Evolutionary conservation across 129 eudicot species (phyloP), one percentile per base, ranked within the genome.

Genomic region (Flaveria trinervia): DNA sequence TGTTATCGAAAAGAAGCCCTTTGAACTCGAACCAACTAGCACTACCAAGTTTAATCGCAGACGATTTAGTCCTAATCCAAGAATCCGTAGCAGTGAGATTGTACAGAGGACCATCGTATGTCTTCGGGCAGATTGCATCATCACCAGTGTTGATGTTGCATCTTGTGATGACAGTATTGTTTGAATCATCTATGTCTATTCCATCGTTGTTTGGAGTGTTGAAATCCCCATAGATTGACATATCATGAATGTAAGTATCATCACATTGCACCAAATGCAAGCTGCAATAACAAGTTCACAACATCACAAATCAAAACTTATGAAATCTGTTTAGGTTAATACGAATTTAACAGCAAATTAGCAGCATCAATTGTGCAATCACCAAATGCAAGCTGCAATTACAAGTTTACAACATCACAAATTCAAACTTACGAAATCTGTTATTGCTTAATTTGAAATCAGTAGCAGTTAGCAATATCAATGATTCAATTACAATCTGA

Each of bases 121-220:
- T 89, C 82, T 94, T 94, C n/a, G 98, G 98, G 67, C 98, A 94
- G 54, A 94, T 94, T 46, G 98, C 98, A 84, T 94, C 98, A 73
- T 94, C 98, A 45, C 98, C 98, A 0, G 98, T 94, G 80, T 94
- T 66, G 76, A 94, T 94, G 60, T 62, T 83, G 85, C 97, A 89
- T 78, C 97, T 87, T 55, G 97, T 91, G 79, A 94, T 91, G 56
- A 89, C 59, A 10, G 98, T 94, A 61, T 94, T 94, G 77, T 94
- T 94, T 30, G 98, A 94, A 79, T 94, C 98, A 54, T 87, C 91
- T 52, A 94, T 91, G 68, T 94, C 98, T 43, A 94, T 94, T 26
- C 98, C 98, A 76, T 94, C 98, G 30, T 94, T 94, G 88, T 94
- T 94, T n/a, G 98, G 98, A 9, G 92, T 85, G 59, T 94, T 89